Evolutionary conservation across 2,329 filamentous ascomycete genomes (phyloP).

Genomic region (Pezicula carpinea): DNA sequence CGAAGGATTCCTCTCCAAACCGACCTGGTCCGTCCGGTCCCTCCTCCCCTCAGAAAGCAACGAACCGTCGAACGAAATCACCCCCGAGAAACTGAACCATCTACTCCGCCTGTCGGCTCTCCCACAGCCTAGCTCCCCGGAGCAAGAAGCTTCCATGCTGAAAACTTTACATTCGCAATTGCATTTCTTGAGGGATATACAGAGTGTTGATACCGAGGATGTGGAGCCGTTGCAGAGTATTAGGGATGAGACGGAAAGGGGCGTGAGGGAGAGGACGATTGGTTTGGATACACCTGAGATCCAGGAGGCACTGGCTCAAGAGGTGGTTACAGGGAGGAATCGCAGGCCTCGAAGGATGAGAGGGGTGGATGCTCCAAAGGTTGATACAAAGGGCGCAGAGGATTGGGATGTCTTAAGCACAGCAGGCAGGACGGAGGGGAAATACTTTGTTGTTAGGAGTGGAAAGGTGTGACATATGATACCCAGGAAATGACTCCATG

Average conservation of each 20-base stretch:
- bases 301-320: slow-evolving; percentile 49
- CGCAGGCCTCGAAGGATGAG: slow-evolving; percentile 24
- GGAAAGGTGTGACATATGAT: slow-evolving; percentile 15
- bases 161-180: slow-evolving; percentile 75
- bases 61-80: slow-evolving; percentile 33
- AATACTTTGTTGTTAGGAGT: slow-evolving; percentile 32
- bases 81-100: slow-evolving; percentile 68
- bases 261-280: slow-evolving; percentile 52
- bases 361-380: background rate
- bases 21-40: slow-evolving; percentile 79
- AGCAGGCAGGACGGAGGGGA: slow-evolving; percentile 27
- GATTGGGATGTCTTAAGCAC: slow-evolving; percentile 27
- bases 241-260: slow-evolving; percentile 67
- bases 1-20: slow-evolving; percentile 55
- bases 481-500: background rate
- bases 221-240: slow-evolving; percentile 74
- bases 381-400: slow-evolving; percentile 17
- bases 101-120: slow-evolving; percentile 87
- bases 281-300: slow-evolving; percentile 47
- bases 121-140: slow-evolving; percentile 58
- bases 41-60: slow-evolving; percentile 49
- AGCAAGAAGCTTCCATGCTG: slow-evolving; percentile 68
- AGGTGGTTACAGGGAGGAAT: slow-evolving; percentile 52
- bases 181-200: slow-evolving; percentile 84
- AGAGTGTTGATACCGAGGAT: slow-evolving; percentile 68